Evolutionary conservation across 768 basidiomycete genomes (phyloP).

Genomic region (Naganishia randhawae): DNA sequence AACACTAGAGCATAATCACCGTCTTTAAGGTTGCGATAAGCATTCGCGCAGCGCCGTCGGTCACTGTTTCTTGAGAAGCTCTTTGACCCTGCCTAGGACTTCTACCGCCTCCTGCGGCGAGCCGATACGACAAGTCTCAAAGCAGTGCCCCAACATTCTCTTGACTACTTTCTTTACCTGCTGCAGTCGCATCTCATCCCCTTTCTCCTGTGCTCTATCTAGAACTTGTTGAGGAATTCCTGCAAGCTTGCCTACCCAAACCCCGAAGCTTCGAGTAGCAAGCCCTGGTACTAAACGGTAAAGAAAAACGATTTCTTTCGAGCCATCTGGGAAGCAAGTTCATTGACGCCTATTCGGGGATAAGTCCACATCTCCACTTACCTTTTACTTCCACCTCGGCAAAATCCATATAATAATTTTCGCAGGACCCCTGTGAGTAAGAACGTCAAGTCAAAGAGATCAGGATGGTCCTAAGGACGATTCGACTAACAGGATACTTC

Average conservation of each 20-base stretch:
- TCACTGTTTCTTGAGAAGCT: background rate
- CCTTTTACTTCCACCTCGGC: constrained; percentile 61
- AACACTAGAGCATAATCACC: background rate
- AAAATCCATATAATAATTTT: constrained; percentile 85
- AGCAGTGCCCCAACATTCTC: background rate
- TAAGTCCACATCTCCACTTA: constrained; percentile 22
- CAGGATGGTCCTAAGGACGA: background rate
- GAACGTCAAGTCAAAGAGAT: constrained; percentile 41
- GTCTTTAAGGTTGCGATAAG: background rate
- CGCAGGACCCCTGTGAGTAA: constrained; percentile 55
- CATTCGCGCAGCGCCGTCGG: background rate
- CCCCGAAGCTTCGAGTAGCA: constrained; percentile 77
- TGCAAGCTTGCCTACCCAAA: constrained; percentile 69
- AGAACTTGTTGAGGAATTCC: constrained; percentile 72
- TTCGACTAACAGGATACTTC: constrained; percentile 31
- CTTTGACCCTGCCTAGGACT: background rate
- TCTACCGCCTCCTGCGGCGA: background rate
- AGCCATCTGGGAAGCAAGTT: constrained; percentile 56
- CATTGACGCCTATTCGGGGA: background rate
- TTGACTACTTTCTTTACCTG: background rate
- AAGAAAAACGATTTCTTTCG: constrained; percentile 77
- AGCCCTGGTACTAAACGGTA: constrained; percentile 71
- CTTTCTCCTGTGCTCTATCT: constrained; percentile 55
- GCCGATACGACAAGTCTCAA: background rate
- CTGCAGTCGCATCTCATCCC: constrained; percentile 28